Base-by-base conservation (phyloP, 257 asterid genomes). In the Gardenia jasminoides region DNA sequence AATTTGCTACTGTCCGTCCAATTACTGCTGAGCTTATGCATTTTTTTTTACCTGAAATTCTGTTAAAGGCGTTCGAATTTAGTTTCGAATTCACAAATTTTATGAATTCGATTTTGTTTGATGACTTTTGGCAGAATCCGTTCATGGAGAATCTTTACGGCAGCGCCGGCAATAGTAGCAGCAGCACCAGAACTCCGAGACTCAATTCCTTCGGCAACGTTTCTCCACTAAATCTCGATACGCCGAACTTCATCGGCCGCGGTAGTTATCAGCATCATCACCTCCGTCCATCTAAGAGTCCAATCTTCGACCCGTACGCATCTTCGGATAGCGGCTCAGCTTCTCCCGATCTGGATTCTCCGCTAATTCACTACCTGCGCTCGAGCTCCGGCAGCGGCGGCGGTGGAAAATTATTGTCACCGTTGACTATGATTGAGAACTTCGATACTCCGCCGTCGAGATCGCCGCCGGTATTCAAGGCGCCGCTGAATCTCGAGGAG, bases 401-500 rank as follows among this genome's bases (percentile, higher is more conserved):
- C 41, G 73, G 84, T 66, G 75, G 78, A 41, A 58, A 82, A 50
- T 75, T 48, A 47, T 50, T 77, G 62, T 64, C 79, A 24, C 69
- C 70, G 12, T 75, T 80, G 46, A 67, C 81, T 70, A 59, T 84
- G n/a, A 69, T 84, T n/a, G 87, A 84, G 70, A 81, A 77, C 24
- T 31, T 83, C 56, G 83, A 47, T 61, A 71, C 70, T 59, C 81
- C 78, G 76, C 78, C 81, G 50, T n/a, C 58, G 59, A 48, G 85
- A 75, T 81, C 86, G 30, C 65, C 86, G 64, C 79, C 88, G 71
- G 33, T 75, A 73, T 84, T 85, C 80, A 61, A 30, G 30, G 70
- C 88, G 78, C 91, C 90, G 77, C 80, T 88, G 85, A 90, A 89
- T 82, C 84, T 86, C 19, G 94, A 90, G 90, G 97, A 93, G 84